Evolutionary conservation across 768 basidiomycete species (phyloP), one percentile per base, ranked within the genome.

Genomic region (Boletus reticuloceps): DNA sequence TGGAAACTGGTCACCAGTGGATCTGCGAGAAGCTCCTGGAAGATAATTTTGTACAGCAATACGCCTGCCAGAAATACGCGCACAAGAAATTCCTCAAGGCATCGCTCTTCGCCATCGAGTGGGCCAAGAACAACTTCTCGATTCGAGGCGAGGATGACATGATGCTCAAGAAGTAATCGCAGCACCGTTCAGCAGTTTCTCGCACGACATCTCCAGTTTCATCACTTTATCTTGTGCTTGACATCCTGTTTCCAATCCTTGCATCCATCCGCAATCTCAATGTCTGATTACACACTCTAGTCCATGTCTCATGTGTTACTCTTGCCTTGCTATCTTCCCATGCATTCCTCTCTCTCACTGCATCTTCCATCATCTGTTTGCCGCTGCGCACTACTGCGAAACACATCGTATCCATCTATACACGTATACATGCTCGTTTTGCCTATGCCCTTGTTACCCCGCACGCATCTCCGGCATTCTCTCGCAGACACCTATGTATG

Each of bases 21-120:
- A 81, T 98, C 47, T 77, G 92, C 55, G 90, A 94, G 70, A 89
- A 91, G 69, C 79, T 99, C 43, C 77, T 81, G 3, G 91, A 93
- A 60, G 74, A 82, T 8, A 83, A 84, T 61, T 98, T 98, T 72
- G 77, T 83, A n/a, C 78, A 83, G 47, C 84, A 88, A 63, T 93
- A 94, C 73, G 88, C 94, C 38, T 95, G 85, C 83, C 89, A 89
- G 79, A 98, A 99, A 77, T 99, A 98, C 72, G 85, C 93, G 43
- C 83, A 91, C 80, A 97, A 95, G 85, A 95, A 94, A 74, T 98
- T 97, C 82, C 84, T 98, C 70, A 93, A 96, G 73, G 96, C 89
- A 31, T 86, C 88, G 19, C 71, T 82, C 38, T 91, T 85, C 65
- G 89, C 89, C 41, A 79, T 89, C 65, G 81, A 88, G 53, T 89